Evolutionary conservation across 2,329 filamentous ascomycete genomes (phyloP), one percentile per base, ranked within the genome.

Genomic region (Didymella exigua): DNA sequence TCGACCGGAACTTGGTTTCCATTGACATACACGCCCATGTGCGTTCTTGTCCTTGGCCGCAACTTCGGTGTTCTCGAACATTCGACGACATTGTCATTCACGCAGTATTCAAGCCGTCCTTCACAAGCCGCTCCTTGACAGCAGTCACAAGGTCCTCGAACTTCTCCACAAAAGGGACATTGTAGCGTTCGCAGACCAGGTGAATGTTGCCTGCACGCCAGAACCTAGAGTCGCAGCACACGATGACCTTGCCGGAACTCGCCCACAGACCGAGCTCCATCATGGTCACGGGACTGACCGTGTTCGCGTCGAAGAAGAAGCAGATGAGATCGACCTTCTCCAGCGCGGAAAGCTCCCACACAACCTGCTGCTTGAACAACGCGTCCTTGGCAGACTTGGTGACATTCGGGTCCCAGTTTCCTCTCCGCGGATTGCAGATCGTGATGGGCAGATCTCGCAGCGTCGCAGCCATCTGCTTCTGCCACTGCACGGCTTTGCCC

Each of bases 261-360:
- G 80, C 79, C 42, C 75, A 81, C 4, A 89, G 71, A 0, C 86
- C 86, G 16, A 89, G 70, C 72, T 89, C 86, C 38, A 88, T 70
- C 64, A 89, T 70, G 29, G 81, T 85, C 23, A 88, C 78, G 1
- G 84, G 82, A 7, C 84, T 84, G 41, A 77, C 73, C 0, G 82
- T 85, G 2, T 59, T 72, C 1, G 77, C 74, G 40, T 83, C 79
- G 51, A 88, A 84, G 67, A 82, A 85, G 49, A 88, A 75, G 21
- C 82, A 81, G 6, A 88, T 73, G 5, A 88, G 63, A 60, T 81
- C 78, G 0, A 83, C 82, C 1, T 59, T 56, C 13, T 84, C 80
- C 59, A 85, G 81, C 69, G 78, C 83, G 14, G 80, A 76, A 2
- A 88, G 76, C 74, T 89, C 86, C 86, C 86, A 89, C 26, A 78